Percentiles rank a stretch among this genome's conserved stretches.
Evolutionary conservation across 345 rosid species (phyloP).

Genomic region (Populus euphratica): DNA sequence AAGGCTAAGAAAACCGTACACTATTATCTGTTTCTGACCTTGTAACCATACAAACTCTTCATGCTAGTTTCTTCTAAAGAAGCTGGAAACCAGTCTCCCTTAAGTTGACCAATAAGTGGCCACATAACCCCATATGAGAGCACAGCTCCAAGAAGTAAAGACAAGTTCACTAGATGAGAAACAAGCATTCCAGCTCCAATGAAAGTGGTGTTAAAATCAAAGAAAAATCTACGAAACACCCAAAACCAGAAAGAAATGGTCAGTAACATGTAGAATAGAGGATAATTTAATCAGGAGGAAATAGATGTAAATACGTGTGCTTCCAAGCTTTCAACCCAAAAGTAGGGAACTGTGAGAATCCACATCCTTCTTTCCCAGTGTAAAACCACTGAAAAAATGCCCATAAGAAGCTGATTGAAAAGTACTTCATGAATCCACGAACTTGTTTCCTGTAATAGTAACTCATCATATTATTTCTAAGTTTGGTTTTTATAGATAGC

Average conservation of each 20-base stretch:
- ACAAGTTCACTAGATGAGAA: slow-evolving; percentile 79
- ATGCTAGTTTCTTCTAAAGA: slow-evolving; percentile 64
- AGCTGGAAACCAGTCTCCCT: slow-evolving; percentile 74
- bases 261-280: neutral
- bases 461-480: neutral
- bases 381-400: slow-evolving; percentile 91
- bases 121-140: slow-evolving; percentile 84
- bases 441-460: slow-evolving; percentile 64
- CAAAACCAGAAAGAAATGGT: neutral
- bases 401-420: slow-evolving; percentile 82
- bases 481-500: neutral
- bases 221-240: slow-evolving; percentile 56
- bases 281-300: neutral
- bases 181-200: slow-evolving; percentile 97
- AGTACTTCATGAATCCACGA: slow-evolving; percentile 63
- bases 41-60: slow-evolving; percentile 88
- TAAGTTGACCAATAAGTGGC: slow-evolving; percentile 69
- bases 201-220: slow-evolving; percentile 77
- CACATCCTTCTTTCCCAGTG: slow-evolving; percentile 58
- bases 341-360: slow-evolving; percentile 80
- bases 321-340: slow-evolving; percentile 84
- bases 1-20: neutral
- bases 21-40: slow-evolving; percentile 40
- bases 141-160: slow-evolving; percentile 77
- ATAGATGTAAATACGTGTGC: slow-evolving; percentile 49